phyloP scores from a whole-genome alignment of 2,329 filamentous ascomycete genomes.

The Clarireedia homoeocarpa region DNA sequence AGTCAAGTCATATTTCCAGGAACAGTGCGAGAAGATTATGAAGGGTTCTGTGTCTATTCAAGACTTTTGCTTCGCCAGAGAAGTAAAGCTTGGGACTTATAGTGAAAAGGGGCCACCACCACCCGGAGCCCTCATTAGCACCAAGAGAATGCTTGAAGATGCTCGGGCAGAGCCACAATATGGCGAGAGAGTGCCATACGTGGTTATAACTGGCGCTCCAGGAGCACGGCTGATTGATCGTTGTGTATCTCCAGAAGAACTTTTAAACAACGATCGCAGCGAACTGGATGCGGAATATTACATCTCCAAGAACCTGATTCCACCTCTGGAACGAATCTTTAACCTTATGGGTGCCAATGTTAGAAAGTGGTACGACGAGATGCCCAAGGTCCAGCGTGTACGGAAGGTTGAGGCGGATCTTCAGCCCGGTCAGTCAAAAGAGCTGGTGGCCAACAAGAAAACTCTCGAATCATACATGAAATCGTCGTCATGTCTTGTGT shows the following conservation, averaged over 20 bases:
- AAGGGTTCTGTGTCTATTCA: conserved; percentile 79
- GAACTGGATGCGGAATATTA: conserved; percentile 94
- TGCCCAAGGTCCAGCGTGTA: conserved; percentile 82
- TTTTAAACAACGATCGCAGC: conserved; percentile 68
- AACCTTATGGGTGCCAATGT: conserved; percentile 92
- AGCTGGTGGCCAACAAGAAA: conserved; percentile 39
- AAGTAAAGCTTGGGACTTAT: conserved; percentile 87
- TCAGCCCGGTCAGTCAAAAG: conserved; percentile 29
- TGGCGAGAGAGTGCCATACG: conserved; percentile 89
- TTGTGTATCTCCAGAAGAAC: conserved; percentile 77
- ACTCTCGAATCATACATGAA: conserved; percentile 95
- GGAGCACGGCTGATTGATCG: conserved; percentile 81
- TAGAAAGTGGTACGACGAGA: conserved; percentile 86
- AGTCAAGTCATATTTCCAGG: conserved; percentile 84
- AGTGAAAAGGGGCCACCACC: conserved; percentile 72
- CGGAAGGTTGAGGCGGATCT: conserved; percentile 37
- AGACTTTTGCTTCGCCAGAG: conserved; percentile 91
- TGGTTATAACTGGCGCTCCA: conserved; percentile 82
- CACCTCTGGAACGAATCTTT: conserved; percentile 91
- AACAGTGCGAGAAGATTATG: conserved; percentile 90
- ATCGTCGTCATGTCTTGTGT: conserved; percentile 71
- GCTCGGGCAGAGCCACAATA: conserved; percentile 86
- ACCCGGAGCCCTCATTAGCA: conserved; percentile 81
- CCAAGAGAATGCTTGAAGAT: conserved; percentile 79
- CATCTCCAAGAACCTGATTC: conserved; percentile 91